Conservation (phyloP, 805 yeast genomes). For the Wickerhamiella slavikovae region DNA sequence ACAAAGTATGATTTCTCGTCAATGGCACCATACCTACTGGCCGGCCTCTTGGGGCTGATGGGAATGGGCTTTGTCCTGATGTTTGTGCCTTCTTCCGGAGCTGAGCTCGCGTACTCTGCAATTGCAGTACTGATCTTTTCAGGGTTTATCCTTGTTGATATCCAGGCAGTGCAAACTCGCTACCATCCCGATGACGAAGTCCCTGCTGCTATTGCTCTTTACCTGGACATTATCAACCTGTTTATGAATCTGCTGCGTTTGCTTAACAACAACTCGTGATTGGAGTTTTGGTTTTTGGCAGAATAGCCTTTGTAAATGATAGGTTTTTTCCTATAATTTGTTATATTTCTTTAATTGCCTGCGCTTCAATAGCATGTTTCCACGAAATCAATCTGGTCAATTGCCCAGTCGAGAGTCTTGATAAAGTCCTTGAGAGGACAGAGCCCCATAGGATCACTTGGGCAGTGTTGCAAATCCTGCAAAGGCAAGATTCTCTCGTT, state of each 20-base stretch:
- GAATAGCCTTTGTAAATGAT: background rate
- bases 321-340: too few relatives aligned
- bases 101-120: constrained; percentile 47
- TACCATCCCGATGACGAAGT: constrained; percentile 70
- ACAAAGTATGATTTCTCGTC: constrained; percentile 53
- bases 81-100: constrained; percentile 39
- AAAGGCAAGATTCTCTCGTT: constrained; percentile 22
- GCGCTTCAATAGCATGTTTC: constrained; percentile 12
- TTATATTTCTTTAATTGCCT: too few relatives aligned
- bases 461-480: constrained; percentile 17
- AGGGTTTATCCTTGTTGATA: constrained; percentile 56
- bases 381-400: constrained; percentile 13
- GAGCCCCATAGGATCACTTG: constrained; percentile 15
- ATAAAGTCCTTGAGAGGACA: constrained; percentile 16
- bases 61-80: constrained; percentile 52
- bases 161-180: constrained; percentile 57
- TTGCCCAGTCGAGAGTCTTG: constrained; percentile 13
- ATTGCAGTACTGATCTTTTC: constrained; percentile 58
- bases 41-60: constrained; percentile 44
- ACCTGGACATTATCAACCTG: constrained; percentile 65
- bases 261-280: constrained; percentile 16
- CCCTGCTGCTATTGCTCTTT: constrained; percentile 56
- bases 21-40: constrained; percentile 38
- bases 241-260: constrained; percentile 58
- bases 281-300: background rate